Evolutionary conservation across 176 grass and related monocot species (phyloP), one percentile per base, ranked within the genome.

Genomic region (Elaeis guineensis): DNA sequence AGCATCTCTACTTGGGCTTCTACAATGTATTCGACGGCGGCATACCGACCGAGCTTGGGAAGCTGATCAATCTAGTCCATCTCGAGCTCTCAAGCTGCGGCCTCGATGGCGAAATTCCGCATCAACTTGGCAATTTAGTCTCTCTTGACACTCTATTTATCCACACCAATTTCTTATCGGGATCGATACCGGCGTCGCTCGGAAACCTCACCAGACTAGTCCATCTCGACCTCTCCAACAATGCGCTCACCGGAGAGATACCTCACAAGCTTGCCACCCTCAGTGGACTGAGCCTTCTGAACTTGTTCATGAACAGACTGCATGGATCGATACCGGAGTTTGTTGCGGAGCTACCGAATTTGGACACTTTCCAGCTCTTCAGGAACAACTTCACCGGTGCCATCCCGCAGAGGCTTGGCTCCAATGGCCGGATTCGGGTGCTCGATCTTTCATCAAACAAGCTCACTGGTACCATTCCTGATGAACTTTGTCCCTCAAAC

Each of bases 361-460:
- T 99, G 28, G 82, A 89, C 72, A 89, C 71, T 57, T 67, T 99
- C 51, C 94, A 99, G 75, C 84, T 99, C 16, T 99, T 99, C 88
- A 99, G 89, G 94, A 99, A 99, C 79, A 99, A 99, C 84, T 77
- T 99, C 59, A 99, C 88, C 0, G 94, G 88, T n/a, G 75, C 71
- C 28, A 72, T 99, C 26, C 94, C 94, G 0, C 61, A 61, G 0
- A 59, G 26, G 6, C 79, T 99, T 3, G 94, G 94, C 26, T 61
- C 77, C 11, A 75, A n/a, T 4, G 70, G 79, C 32, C 71, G 56
- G 16, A 70, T 99, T 50, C 70, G 28, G 0, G 24, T 93, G 1
- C 73, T 99, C n/a, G 94, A 99, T 50, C 65, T 99, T 15, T 99
- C 94, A 0, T 84, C 94, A 3, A 99, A 99, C 73, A 53, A 81